These are phyloP conservation scores for Kwoniella heveanensis DNA, from an alignment of 768 basidiomycete species.

Conservation along the genomic window DNA sequence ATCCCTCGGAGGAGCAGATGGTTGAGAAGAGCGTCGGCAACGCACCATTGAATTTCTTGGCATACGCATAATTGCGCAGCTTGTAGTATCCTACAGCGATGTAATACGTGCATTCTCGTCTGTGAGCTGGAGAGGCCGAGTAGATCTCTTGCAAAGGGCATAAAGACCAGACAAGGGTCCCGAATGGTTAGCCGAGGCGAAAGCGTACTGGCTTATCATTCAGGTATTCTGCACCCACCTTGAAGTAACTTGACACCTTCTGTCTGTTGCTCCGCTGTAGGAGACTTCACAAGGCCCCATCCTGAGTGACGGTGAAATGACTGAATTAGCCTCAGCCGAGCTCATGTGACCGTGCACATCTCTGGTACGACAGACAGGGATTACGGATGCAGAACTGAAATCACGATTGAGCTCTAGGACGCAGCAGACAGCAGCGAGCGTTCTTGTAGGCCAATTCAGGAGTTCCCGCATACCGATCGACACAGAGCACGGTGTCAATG, in stretches of 20 bases:
- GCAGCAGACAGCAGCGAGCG: too few relatives aligned
- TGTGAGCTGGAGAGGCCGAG: conserved; percentile 76
- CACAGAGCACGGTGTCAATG: too few relatives aligned
- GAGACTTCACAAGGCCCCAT: conserved; percentile 85
- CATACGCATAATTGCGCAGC: conserved; percentile 91
- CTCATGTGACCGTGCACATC: too few relatives aligned
- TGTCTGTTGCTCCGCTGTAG: conserved; percentile 77
- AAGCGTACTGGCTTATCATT: background rate
- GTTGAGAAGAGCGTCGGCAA: too few relatives aligned
- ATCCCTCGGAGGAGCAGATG: too few relatives aligned
- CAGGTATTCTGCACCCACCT: conserved; percentile 61
- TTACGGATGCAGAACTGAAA: too few relatives aligned
- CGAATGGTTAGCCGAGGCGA: background rate
- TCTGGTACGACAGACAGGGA: too few relatives aligned
- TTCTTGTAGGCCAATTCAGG: too few relatives aligned
- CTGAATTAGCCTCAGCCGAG: background rate
- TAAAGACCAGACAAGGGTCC: too few relatives aligned
- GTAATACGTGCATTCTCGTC: conserved; percentile 95
- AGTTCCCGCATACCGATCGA: too few relatives aligned
- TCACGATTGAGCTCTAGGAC: too few relatives aligned
- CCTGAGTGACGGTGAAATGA: conserved; percentile 22
- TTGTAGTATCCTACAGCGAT: conserved; percentile 95
- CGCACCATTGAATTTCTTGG: conserved; percentile 88
- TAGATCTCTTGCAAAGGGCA: conserved; percentile 72
- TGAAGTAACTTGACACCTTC: conserved; percentile 89